These are phyloP conservation scores for Corymbia calophylla DNA, from an alignment of 441 rosid genomes.

Conservation along the genomic window DNA sequence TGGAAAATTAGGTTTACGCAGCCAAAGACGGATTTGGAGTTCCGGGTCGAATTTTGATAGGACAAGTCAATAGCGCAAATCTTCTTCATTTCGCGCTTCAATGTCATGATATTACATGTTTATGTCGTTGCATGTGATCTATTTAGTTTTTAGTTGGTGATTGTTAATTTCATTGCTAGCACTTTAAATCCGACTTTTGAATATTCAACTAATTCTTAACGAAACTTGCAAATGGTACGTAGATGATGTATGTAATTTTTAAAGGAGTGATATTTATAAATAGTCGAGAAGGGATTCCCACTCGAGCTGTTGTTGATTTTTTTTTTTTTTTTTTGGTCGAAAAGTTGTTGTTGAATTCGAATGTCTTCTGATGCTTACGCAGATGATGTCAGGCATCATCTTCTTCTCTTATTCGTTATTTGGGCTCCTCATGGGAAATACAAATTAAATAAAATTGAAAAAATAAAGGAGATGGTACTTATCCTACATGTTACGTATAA, in stretches of 20 bases:
- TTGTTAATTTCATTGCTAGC: not conserved
- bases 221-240: not conserved
- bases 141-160: no score
- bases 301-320: not conserved
- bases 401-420: not conserved
- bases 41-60: not conserved
- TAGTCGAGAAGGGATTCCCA: not conserved
- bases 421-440: not conserved
- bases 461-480: not conserved
- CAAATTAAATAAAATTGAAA: not conserved
- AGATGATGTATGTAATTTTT: not conserved
- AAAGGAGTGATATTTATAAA: not conserved
- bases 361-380: not conserved
- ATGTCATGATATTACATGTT: not conserved
- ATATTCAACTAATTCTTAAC: not conserved
- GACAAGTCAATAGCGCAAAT: not conserved
- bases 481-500: not conserved
- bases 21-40: not conserved
- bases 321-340: no score
- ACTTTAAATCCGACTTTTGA: no score
- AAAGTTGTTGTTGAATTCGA: not conserved
- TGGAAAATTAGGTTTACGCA: not conserved
- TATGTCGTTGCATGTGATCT: not conserved
- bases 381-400: not conserved
- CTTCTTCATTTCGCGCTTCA: no score